Conservation (phyloP, 805 yeast species). For the Kodamaea kaohsiungensis region DNA sequence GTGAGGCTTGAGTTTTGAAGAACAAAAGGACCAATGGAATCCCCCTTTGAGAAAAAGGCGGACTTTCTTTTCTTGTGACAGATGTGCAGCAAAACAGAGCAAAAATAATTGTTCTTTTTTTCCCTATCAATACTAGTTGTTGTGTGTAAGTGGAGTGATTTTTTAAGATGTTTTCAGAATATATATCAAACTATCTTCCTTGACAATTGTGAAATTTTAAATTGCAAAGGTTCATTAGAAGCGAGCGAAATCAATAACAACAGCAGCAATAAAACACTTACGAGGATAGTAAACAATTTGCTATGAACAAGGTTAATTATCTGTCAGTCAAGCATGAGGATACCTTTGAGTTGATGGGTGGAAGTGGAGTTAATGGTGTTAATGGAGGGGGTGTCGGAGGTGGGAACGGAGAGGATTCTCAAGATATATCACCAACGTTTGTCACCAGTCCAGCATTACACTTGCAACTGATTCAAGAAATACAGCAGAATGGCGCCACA, state of each 20-base stretch:
- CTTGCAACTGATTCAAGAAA: background rate
- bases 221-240: too few species aligned
- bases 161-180: background rate
- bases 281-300: background rate
- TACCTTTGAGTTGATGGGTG: background rate
- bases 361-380: too few species aligned
- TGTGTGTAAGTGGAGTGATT: conserved; percentile 3
- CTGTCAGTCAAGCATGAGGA: background rate
- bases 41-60: background rate
- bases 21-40: background rate
- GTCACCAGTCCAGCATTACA: background rate
- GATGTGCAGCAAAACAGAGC: background rate
- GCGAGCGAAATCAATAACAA: background rate
- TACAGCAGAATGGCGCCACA: background rate
- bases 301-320: background rate
- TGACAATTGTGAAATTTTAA: background rate
- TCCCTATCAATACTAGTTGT: background rate
- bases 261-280: background rate
- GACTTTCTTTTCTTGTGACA: background rate
- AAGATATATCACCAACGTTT: conserved; percentile 1
- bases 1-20: background rate
- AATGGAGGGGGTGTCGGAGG: background rate
- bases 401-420: background rate
- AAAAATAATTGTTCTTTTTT: conserved; percentile 2
- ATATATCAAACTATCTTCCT: background rate